phyloP scores from a whole-genome alignment of 805 yeast species.

The Helenozyma rhizophorensis region DNA sequence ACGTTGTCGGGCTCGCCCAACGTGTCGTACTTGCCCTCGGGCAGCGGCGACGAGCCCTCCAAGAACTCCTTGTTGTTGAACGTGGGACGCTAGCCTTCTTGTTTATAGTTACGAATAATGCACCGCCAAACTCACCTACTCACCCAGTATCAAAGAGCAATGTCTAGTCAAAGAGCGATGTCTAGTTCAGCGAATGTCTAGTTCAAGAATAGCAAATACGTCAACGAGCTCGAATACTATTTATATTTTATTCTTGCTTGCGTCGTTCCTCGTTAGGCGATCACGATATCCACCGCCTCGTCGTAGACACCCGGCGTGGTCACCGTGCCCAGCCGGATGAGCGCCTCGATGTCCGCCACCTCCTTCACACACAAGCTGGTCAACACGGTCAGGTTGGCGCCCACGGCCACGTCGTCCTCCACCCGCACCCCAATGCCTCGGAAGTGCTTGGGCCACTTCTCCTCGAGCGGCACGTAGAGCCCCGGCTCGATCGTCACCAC shows the following conservation, averaged over 20 bases:
- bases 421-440: constrained; percentile 90
- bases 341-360: constrained; percentile 69
- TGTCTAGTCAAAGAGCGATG: no score
- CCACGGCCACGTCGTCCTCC: constrained; percentile 89
- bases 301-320: constrained; percentile 43
- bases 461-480: constrained; percentile 74
- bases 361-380: constrained; percentile 87
- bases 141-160: no score
- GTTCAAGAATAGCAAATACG: no score
- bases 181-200: no score
- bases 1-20: constrained; percentile 81
- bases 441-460: constrained; percentile 71
- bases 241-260: no score
- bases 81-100: constrained; percentile 55
- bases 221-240: no score
- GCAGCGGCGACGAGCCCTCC: constrained; percentile 32
- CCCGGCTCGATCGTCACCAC: constrained; percentile 97
- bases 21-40: constrained; percentile 81
- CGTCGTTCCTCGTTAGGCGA: no score
- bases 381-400: constrained; percentile 44
- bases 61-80: constrained; percentile 59
- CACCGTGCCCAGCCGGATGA: constrained; percentile 53
- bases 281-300: constrained; percentile 31
- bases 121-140: background rate
- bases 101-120: constrained; percentile 1